These are phyloP conservation scores for Yamadazyma kitorensis DNA, from an alignment of 805 yeast species.

Conservation along the genomic window DNA sequence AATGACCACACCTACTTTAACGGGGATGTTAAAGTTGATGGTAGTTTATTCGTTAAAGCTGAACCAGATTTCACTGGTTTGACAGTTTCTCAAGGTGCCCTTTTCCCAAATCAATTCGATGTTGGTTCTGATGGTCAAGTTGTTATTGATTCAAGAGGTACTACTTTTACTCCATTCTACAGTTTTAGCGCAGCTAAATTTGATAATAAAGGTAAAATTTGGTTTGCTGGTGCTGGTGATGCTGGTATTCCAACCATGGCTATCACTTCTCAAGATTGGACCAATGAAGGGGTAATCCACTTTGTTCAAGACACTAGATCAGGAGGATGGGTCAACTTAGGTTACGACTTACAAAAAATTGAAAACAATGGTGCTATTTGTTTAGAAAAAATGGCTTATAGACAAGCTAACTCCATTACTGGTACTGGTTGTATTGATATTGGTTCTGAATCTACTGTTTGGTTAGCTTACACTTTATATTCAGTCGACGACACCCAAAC, in stretches of 20 bases:
- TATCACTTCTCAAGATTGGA: slow-evolving; percentile 13
- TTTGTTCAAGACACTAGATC: slow-evolving; percentile 19
- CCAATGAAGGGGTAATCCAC: slow-evolving; percentile 19
- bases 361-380: slow-evolving; percentile 22
- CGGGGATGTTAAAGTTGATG: slow-evolving; percentile 20
- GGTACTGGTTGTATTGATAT: slow-evolving; percentile 23
- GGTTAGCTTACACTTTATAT: slow-evolving; percentile 11
- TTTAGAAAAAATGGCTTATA: slow-evolving; percentile 17
- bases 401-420: slow-evolving; percentile 17
- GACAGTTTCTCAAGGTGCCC: slow-evolving; percentile 14
- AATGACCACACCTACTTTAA: slow-evolving; percentile 17
- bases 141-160: slow-evolving; percentile 20
- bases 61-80: slow-evolving; percentile 15
- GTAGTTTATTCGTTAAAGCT: slow-evolving; percentile 21
- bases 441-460: slow-evolving; percentile 14
- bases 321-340: slow-evolving; percentile 15
- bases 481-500: slow-evolving; percentile 12
- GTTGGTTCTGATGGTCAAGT: slow-evolving; percentile 19
- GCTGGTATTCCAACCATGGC: slow-evolving; percentile 15
- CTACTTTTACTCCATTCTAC: slow-evolving; percentile 19
- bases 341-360: slow-evolving; percentile 16
- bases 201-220: slow-evolving; percentile 23
- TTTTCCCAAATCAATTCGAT: slow-evolving; percentile 9
- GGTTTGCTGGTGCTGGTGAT: slow-evolving; percentile 19
- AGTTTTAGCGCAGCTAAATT: slow-evolving; percentile 17